Evolutionary conservation across 2,329 filamentous ascomycete genomes (phyloP).

Genomic region (Rachicladosporium sp.): DNA sequence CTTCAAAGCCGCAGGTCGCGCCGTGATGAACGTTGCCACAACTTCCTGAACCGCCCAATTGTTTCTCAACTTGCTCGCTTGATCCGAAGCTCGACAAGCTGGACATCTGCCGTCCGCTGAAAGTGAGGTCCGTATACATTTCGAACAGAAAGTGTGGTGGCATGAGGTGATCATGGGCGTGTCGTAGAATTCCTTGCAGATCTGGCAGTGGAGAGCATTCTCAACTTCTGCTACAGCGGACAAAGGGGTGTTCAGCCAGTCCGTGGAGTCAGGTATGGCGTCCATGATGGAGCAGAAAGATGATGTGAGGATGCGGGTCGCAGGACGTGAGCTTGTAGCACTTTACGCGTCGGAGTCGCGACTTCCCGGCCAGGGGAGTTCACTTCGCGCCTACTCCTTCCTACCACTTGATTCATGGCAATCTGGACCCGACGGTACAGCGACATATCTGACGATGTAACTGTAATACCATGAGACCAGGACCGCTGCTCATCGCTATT

Average conservation of each 20-base stretch:
- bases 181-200: constrained; percentile 95
- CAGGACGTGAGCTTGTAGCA: neutral
- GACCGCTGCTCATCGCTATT: too few relatives aligned
- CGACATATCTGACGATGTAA: too few relatives aligned
- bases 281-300: constrained; percentile 2
- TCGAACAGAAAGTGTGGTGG: constrained; percentile 89
- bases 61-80: constrained; percentile 70
- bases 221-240: constrained; percentile 59
- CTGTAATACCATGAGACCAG: too few relatives aligned
- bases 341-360: neutral
- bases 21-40: constrained; percentile 62
- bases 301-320: neutral
- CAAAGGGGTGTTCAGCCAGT: constrained; percentile 66
- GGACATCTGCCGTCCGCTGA: constrained; percentile 79
- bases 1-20: constrained; percentile 49
- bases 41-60: constrained; percentile 81
- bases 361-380: neutral
- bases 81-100: constrained; percentile 63
- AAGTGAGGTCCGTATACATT: constrained; percentile 82
- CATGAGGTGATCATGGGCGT: constrained; percentile 94
- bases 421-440: too few relatives aligned
- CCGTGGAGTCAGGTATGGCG: constrained; percentile 58
- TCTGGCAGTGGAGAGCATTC: constrained; percentile 78
- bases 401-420: too few relatives aligned
- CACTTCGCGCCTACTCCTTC: too few relatives aligned